Conservation (phyloP, 2,329 filamentous ascomycete species). For the Rutstroemia sp. region DNA sequence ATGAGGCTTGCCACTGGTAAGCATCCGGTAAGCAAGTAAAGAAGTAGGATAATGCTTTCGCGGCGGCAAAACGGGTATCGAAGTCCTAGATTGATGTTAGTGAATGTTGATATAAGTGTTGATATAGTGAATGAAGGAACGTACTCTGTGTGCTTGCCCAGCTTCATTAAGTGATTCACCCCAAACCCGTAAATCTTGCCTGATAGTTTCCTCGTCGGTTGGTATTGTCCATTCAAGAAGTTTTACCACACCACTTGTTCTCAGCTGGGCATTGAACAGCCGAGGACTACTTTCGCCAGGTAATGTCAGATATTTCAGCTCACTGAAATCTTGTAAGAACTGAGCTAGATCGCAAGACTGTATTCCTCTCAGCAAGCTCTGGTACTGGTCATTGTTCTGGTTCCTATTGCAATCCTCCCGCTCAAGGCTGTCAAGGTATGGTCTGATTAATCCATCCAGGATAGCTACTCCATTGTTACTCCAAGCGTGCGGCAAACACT, state of each 20-base stretch:
- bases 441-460: background rate
- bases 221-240: conserved; percentile 2
- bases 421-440: background rate
- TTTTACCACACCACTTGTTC: conserved; percentile 35
- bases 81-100: conserved; percentile 42
- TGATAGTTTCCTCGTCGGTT: background rate
- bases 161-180: conserved; percentile 43
- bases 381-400: background rate
- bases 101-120: background rate
- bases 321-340: background rate
- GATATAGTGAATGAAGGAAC: conserved; percentile 11
- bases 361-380: background rate
- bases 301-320: background rate
- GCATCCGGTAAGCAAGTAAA: conserved; percentile 16
- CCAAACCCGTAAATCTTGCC: conserved; percentile 34
- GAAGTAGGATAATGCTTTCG: conserved; percentile 49
- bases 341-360: conserved; percentile 5
- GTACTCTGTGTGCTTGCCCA: conserved; percentile 41
- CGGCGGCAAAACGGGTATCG: conserved; percentile 55
- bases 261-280: conserved; percentile 43
- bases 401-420: background rate
- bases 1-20: background rate
- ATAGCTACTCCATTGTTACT: background rate
- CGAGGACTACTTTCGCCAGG: conserved; percentile 17
- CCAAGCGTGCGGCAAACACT: conserved; percentile 13